Evolutionary conservation across 805 yeast species (phyloP).

Genomic region (Hanseniaspora meyeri): DNA sequence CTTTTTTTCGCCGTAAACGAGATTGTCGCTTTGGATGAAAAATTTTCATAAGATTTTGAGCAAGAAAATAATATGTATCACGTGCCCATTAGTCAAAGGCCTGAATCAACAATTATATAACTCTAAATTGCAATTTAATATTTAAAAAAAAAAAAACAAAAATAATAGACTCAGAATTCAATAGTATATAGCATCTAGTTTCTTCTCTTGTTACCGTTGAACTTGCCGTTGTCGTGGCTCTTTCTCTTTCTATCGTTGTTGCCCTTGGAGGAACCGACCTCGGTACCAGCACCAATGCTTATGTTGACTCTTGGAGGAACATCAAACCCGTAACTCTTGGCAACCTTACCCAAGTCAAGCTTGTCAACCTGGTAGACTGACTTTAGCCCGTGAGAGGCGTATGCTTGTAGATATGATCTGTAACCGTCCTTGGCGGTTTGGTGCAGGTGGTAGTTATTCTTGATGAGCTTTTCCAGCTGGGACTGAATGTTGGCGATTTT

Average conservation of each 20-base stretch:
- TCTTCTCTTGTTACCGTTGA: constrained; percentile 6
- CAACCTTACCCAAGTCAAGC: constrained; percentile 86
- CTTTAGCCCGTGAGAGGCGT: constrained; percentile 90
- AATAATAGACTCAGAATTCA: neutral
- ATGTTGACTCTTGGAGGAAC: constrained; percentile 96
- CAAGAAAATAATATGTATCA: neutral
- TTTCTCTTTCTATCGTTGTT: constrained; percentile 13
- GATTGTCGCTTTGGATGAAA: too few relatives aligned
- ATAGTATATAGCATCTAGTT: neutral
- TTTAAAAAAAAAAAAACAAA: neutral
- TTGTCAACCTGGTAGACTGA: constrained; percentile 94
- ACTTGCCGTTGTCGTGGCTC: constrained; percentile 4
- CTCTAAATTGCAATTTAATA: neutral
- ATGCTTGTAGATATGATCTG: constrained; percentile 91
- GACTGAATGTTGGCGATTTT: constrained; percentile 94
- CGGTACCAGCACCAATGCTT: constrained; percentile 80
- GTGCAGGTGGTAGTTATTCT: constrained; percentile 86
- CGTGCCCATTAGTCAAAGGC: neutral
- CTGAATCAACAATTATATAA: neutral
- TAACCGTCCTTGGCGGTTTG: constrained; percentile 96
- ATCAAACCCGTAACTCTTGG: constrained; percentile 86
- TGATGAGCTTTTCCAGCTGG: constrained; percentile 80
- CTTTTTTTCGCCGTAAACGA: too few relatives aligned
- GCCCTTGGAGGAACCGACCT: constrained; percentile 19
- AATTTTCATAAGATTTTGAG: too few relatives aligned